phyloP scores from a whole-genome alignment of 371 early-diverging fungal species.

The Mortierella sp. region DNA sequence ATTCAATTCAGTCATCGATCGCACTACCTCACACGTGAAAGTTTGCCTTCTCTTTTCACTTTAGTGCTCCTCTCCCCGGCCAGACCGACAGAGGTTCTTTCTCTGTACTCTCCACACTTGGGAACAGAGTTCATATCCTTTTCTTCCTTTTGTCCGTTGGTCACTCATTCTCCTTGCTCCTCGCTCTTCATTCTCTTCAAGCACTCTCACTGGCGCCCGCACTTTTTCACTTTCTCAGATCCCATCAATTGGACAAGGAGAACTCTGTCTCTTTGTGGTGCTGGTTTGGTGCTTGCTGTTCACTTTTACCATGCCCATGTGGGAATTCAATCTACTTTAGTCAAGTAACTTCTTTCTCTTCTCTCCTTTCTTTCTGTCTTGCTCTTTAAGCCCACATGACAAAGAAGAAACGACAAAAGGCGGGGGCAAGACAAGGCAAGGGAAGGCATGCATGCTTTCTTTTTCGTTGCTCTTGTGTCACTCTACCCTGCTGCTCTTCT shows the following conservation, averaged over 20 bases:
- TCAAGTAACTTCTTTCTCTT: not conserved
- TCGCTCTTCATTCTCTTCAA: not conserved
- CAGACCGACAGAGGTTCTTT: constrained; percentile 9
- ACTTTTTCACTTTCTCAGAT: not conserved
- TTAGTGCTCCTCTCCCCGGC: constrained; percentile 4
- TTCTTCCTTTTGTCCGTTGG: not conserved
- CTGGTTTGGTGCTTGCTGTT: not conserved
- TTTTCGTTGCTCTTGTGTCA: not conserved
- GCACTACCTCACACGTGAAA: constrained; percentile 2
- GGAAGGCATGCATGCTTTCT: not conserved
- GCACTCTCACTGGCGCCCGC: constrained; percentile 14
- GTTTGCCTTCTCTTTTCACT: not conserved
- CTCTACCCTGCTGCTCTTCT: constrained; percentile 2
- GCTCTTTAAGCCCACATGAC: not conserved
- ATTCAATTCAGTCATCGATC: constrained; percentile 6
- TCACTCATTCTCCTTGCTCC: not conserved
- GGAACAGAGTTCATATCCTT: not conserved
- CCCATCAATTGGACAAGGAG: not conserved
- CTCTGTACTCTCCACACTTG: not conserved
- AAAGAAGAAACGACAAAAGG: not conserved
- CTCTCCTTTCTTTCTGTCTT: not conserved
- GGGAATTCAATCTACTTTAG: constrained; percentile 12
- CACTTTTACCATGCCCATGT: not conserved
- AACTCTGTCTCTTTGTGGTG: not conserved
- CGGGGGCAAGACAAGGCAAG: not conserved